Percentiles rank a stretch among this genome's conserved stretches.
These are phyloP conservation scores for Deakozyma indianensis DNA, from an alignment of 805 yeast genomes.

Conservation along the genomic window DNA sequence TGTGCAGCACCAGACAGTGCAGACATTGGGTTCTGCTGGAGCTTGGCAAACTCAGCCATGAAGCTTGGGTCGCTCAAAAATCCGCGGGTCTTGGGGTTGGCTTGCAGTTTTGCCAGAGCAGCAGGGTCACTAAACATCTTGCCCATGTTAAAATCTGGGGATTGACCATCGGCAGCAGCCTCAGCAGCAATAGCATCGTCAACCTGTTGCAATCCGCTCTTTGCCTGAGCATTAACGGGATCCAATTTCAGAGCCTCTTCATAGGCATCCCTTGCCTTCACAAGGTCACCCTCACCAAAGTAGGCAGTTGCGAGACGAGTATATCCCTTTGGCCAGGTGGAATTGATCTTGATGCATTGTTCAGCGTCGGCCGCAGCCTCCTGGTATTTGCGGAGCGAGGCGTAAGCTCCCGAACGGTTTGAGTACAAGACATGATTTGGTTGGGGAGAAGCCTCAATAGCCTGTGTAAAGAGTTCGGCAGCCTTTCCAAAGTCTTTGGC, in stretches of 20 bases:
- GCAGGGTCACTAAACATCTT: constrained; percentile 70
- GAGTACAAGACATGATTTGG: constrained; percentile 91
- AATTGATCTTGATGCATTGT: constrained; percentile 65
- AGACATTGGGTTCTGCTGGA: constrained; percentile 58
- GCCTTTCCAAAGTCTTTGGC: constrained; percentile 77
- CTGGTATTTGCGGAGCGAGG: constrained; percentile 60
- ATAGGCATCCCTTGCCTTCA: constrained; percentile 59
- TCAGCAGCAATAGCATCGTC: constrained; percentile 41
- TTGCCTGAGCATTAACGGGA: constrained; percentile 70
- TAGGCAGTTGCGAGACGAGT: constrained; percentile 89
- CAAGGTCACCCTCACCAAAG: constrained; percentile 69
- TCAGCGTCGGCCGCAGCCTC: constrained; percentile 78
- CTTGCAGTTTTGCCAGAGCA: constrained; percentile 56
- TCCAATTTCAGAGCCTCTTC: constrained; percentile 72
- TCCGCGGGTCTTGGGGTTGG: constrained; percentile 78
- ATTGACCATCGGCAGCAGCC: constrained; percentile 26
- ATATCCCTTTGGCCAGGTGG: constrained; percentile 91
- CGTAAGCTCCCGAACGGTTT: constrained; percentile 84
- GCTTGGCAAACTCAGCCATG: constrained; percentile 44
- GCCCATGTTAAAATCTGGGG: constrained; percentile 65
- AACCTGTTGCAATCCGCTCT: constrained; percentile 63
- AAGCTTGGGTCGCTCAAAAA: constrained; percentile 77
- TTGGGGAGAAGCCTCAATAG: constrained; percentile 63
- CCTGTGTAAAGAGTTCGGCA: constrained; percentile 66
- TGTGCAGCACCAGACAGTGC: constrained; percentile 53